Evolutionary conservation across 305 asterid species (phyloP).

Genomic region (Fraxinus albicans): DNA sequence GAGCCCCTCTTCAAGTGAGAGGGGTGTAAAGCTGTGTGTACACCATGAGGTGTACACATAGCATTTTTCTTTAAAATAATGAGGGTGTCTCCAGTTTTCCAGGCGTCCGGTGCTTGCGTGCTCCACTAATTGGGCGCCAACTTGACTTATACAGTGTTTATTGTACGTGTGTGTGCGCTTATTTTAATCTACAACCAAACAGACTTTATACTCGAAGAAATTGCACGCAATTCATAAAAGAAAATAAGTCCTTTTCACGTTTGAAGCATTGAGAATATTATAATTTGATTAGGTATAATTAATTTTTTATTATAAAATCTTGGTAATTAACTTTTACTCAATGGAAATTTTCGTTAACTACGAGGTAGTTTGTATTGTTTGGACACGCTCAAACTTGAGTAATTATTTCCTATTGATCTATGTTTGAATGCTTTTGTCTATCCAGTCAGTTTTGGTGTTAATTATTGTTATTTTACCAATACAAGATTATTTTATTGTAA

Average conservation of each 20-base stretch:
- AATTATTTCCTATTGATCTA: background rate
- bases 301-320: background rate
- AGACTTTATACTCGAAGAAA: background rate
- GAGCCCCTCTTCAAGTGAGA: no score
- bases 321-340: background rate
- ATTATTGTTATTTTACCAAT: background rate
- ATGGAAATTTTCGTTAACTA: background rate
- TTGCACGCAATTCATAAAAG: background rate
- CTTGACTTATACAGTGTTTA: background rate
- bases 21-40: no score
- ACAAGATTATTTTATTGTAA: background rate
- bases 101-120: background rate
- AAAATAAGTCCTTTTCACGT: background rate
- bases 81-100: background rate
- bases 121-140: background rate
- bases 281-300: background rate
- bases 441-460: background rate
- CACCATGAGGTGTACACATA: no score
- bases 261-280: background rate
- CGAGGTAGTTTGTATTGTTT: background rate
- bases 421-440: background rate
- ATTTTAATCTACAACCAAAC: no score
- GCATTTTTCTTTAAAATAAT: no score
- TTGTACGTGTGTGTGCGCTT: background rate
- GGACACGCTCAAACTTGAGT: background rate